Base-by-base conservation (phyloP, 495 filamentous ascomycete genomes). In the Xylaria palmicola region DNA sequence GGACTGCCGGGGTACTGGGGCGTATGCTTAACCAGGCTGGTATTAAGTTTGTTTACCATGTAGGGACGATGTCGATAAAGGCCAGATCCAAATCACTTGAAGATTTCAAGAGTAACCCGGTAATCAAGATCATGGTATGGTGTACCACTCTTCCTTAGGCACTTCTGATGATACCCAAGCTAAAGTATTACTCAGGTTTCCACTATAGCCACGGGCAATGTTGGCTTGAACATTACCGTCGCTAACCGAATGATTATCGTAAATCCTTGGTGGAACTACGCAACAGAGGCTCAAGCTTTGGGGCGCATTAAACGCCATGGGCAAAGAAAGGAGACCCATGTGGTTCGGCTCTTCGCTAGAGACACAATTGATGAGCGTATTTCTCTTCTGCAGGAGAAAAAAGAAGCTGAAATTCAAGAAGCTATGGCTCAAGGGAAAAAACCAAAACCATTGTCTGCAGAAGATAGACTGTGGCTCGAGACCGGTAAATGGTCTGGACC, bases 211-310 rank as follows among this genome's bases (percentile, higher is more conserved):
- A 75, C 74, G n/a, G 81, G 82, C 0, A 80, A 78, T 0, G 71
- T 72, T 12, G 77, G 79, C 1, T 70, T 86, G 3, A 85, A 87
- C 37, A 68, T 88, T 20, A 79, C 83, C 0, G 71, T 72, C 44
- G 85, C 84, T 0, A 85, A 82, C 51, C 79, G 84, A 32, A 83
- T 86, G 45, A 81, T 87, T 15, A 73, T 80, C 1, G 53, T 86
- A 0, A 86, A 88, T 55, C 74, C 81, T 0, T 88, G 84, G 84
- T 89, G 83, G 83, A 88, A 88, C 53, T 74, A 44, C 0, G 66
- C 60, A 0, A 40, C 69, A 0, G 75, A 77, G 39, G 53, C 68
- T 7, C 75, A 76, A 47, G 74, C 72, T 3, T 63, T 75, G 12
- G 64, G 65, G 26, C 71, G 74, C 6, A 64, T 77, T 3, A 65